phyloP scores from a whole-genome alignment of 2,329 filamentous ascomycete species.

The Beauveria sp. region DNA sequence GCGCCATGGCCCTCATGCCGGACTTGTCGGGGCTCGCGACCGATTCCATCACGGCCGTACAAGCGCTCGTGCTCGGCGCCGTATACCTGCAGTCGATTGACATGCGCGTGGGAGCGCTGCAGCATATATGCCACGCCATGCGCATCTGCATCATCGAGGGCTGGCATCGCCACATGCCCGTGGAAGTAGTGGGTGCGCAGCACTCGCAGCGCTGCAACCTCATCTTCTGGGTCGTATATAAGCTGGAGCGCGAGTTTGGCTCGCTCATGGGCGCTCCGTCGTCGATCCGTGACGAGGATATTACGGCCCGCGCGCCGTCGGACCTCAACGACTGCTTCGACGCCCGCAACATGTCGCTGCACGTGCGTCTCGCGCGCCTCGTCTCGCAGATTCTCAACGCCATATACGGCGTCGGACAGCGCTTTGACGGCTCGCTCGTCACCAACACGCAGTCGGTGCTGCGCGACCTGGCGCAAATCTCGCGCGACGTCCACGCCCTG shows the following conservation, averaged over 20 bases:
- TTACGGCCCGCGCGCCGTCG: constrained; percentile 22
- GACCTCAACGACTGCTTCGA: constrained; percentile 20
- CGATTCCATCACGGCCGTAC: constrained; percentile 23
- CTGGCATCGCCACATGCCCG: constrained; percentile 21
- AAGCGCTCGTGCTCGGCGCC: constrained; percentile 24
- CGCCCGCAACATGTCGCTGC: constrained; percentile 19
- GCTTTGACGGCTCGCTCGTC: constrained; percentile 22
- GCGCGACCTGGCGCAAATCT: constrained; percentile 19
- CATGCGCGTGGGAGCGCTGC: constrained; percentile 26
- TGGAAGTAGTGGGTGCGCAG: constrained; percentile 16
- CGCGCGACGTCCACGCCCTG: constrained; percentile 19
- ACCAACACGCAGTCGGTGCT: constrained; percentile 22
- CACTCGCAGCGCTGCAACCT: constrained; percentile 22
- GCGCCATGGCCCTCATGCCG: constrained; percentile 31
- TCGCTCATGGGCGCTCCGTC: constrained; percentile 21
- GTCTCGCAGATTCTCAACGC: constrained; percentile 15
- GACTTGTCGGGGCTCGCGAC: constrained; percentile 25
- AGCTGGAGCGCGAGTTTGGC: constrained; percentile 21
- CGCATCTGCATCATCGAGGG: constrained; percentile 26
- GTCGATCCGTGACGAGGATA: constrained; percentile 23
- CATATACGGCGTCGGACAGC: constrained; percentile 19
- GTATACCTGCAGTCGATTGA: constrained; percentile 29
- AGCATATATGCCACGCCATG: constrained; percentile 27
- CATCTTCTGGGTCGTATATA: constrained; percentile 25
- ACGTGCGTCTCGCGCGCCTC: constrained; percentile 20